A percentile compares a stretch with the other conserved stretches of the same genome.
Conservation (phyloP, 306 rosid species). For the Parietaria judaica region DNA sequence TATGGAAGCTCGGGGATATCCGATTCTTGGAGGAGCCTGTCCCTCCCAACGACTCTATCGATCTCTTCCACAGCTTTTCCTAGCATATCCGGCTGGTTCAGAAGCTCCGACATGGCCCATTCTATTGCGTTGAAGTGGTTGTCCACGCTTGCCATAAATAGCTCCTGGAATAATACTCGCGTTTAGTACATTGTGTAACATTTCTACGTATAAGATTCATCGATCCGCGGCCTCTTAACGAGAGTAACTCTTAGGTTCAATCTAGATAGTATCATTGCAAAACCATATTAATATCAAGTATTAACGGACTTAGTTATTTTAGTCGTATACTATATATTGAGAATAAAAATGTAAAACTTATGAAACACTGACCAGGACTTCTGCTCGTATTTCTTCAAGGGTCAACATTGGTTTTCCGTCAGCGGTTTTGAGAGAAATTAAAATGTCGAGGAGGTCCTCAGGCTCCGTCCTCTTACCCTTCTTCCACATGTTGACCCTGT, state of each 20-base stretch:
- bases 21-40: slow-evolving; percentile 29
- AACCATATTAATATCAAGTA: neutral
- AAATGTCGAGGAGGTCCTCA: slow-evolving; percentile 35
- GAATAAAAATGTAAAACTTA: neutral
- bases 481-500: slow-evolving; percentile 24
- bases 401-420: slow-evolving; percentile 19
- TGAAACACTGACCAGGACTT: slow-evolving; percentile 16
- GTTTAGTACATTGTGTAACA: too few species aligned
- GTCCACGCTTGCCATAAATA: neutral
- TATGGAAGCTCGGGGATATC: slow-evolving; percentile 34
- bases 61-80: neutral
- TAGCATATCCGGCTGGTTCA: neutral
- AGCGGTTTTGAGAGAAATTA: slow-evolving; percentile 23
- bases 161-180: neutral
- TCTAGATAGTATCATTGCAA: too few species aligned
- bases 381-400: slow-evolving; percentile 30
- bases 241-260: too few species aligned
- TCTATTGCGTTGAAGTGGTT: neutral
- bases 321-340: neutral
- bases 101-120: neutral
- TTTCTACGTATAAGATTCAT: too few species aligned
- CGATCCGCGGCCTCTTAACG: too few species aligned
- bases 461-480: slow-evolving; percentile 17
- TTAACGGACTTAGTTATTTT: too few species aligned
- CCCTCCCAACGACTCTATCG: slow-evolving; percentile 23